Base-by-base conservation (phyloP, 345 rosid genomes). In the Eutrema japonicum region DNA sequence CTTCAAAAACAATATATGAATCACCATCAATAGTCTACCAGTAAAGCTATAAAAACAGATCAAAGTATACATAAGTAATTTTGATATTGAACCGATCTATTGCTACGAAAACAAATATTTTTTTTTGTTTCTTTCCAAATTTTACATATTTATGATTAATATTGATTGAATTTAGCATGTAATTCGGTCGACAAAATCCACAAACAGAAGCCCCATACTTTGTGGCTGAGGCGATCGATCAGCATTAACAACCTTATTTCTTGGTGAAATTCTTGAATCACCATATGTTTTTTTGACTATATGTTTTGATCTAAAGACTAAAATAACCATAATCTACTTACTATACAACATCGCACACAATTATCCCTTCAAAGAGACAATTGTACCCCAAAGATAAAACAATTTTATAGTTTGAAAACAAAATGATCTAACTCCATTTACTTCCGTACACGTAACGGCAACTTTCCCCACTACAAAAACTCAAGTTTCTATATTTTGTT, bases 361-460 rank as follows among this genome's bases (percentile, higher is more conserved):
- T 33, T 43, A 33, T 63, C 54, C 63, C 9, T 45, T 29, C 2
- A 14, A 35, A n/a, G 68, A 68, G 69, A 68, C 4, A 43, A 42
- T 12, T 68, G 74, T 45, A 50, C 50, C 69, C 74, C 18, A 52
- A 53, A 18, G 18, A 9, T 32, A 2, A 22, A 38, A 66, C 78
- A 66, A 49, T 16, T 40, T 12, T 32, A 36, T 66, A 2, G 64
- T 68, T 47, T 32, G 22, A 68, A 36, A 43, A 70, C 48, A 58
- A 47, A 47, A 57, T 26, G 47, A 27, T 58, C 58, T 1, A 47
- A 58, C 38, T 42, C 62, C 10, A 59, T 3, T 13, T n/a, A 41
- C 30, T 68, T 54, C 40, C 79, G 74, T 75, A 16, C 29, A 75
- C 79, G 74, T 68, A 14, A 75, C 70, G 79, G 70, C 74, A n/a